Evolutionary conservation across 192 early-diverging fungal genomes (phyloP).

Genomic region (Gigaspora rosea): DNA sequence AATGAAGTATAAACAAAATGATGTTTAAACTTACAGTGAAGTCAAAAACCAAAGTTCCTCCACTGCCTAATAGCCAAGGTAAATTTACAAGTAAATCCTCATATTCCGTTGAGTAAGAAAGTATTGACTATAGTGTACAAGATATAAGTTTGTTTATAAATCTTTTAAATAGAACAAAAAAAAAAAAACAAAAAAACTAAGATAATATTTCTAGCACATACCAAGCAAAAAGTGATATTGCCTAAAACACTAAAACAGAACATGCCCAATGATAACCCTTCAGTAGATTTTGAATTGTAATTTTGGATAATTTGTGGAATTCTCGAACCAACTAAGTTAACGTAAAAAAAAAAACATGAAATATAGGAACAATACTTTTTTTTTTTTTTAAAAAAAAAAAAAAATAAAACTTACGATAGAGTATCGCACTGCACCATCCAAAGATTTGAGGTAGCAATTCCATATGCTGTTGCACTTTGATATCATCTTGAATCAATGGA

Average conservation of each 20-base stretch:
- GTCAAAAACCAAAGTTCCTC: constrained; percentile 75
- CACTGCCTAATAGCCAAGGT: constrained; percentile 75
- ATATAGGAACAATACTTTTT: background rate
- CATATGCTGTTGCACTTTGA: background rate
- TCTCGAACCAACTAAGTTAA: constrained; percentile 55
- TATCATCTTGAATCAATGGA: background rate
- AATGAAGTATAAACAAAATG: background rate
- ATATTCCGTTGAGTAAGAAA: constrained; percentile 69
- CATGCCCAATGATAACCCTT: constrained; percentile 81
- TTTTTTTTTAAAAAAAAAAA: background rate
- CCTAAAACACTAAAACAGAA: constrained; percentile 83
- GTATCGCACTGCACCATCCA: constrained; percentile 71
- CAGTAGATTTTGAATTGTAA: constrained; percentile 65
- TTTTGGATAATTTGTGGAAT: constrained; percentile 87
- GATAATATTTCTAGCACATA: constrained; percentile 40
- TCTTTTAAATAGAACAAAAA: too few relatives aligned
- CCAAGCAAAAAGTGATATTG: constrained; percentile 59
- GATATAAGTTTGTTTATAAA: too few relatives aligned
- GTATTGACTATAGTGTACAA: constrained; percentile 53
- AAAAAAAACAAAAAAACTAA: too few relatives aligned
- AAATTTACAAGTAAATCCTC: constrained; percentile 69
- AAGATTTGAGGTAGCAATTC: constrained; percentile 61
- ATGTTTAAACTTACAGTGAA: constrained; percentile 59
- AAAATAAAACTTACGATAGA: constrained; percentile 50
- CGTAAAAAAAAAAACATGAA: background rate